These are phyloP conservation scores for Botrytis byssoidea DNA, from an alignment of 2,329 filamentous ascomycete species.

Conservation along the genomic window DNA sequence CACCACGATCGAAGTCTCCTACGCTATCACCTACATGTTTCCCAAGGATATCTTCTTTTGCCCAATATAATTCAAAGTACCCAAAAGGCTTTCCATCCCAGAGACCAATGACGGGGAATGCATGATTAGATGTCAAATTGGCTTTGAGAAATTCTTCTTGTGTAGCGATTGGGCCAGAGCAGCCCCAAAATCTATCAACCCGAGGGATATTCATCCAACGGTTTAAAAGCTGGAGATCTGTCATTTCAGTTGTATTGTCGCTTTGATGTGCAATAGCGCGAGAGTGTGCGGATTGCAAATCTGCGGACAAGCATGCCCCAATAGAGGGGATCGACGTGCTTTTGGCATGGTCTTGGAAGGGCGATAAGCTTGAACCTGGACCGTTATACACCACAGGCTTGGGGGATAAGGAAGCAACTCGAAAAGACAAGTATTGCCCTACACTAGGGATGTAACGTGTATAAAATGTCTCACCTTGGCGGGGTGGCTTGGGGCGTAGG, in stretches of 20 bases:
- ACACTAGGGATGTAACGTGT: constrained; percentile 80
- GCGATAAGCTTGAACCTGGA: constrained; percentile 42
- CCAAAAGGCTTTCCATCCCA: constrained; percentile 96
- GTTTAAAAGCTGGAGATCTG: constrained; percentile 69
- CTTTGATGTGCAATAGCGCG: constrained; percentile 40
- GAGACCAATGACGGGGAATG: constrained; percentile 86
- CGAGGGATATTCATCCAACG: constrained; percentile 87
- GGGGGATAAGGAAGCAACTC: constrained; percentile 70
- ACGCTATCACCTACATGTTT: constrained; percentile 65
- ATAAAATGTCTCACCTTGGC: constrained; percentile 90
- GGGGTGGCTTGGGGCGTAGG: constrained; percentile 79
- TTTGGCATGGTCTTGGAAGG: constrained; percentile 34
- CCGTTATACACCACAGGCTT: constrained; percentile 64
- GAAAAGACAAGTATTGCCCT: constrained; percentile 83
- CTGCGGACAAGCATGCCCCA: constrained; percentile 39
- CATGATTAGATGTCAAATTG: constrained; percentile 67
- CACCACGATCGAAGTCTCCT: constrained; percentile 79
- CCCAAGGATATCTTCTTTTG: constrained; percentile 83
- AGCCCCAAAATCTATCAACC: constrained; percentile 83
- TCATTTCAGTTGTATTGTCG: constrained; percentile 39
- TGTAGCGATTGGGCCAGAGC: constrained; percentile 52
- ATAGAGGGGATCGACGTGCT: constrained; percentile 34
- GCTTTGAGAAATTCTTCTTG: constrained; percentile 67
- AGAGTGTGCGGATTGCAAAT: constrained; percentile 44
- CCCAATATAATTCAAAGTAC: constrained; percentile 98